phyloP scores from a whole-genome alignment of 1,284 basidiomycete species.

The Ustilago vetiveriae region DNA sequence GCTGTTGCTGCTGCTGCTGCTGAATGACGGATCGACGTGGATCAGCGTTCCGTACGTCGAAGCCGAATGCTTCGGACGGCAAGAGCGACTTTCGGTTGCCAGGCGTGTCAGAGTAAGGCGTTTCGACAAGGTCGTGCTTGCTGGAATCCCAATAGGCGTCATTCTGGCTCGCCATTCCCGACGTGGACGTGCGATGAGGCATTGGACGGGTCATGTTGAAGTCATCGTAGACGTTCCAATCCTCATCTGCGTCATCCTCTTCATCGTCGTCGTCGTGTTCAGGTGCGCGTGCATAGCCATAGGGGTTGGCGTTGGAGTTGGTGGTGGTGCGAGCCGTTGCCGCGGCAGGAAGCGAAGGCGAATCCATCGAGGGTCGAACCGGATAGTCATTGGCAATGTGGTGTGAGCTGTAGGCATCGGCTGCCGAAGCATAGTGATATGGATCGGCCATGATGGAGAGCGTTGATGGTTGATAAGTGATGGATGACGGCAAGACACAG shows the following conservation, averaged over 20 bases:
- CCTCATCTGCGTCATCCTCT: constrained; percentile 47
- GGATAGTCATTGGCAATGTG: constrained; percentile 22
- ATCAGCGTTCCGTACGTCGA: constrained; percentile 56
- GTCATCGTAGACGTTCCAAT: constrained; percentile 64
- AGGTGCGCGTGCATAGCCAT: constrained; percentile 30
- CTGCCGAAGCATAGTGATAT: constrained; percentile 36
- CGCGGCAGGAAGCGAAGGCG: constrained; percentile 10
- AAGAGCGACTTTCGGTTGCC: constrained; percentile 44
- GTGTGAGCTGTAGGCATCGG: constrained; percentile 33
- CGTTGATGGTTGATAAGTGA: constrained; percentile 3
- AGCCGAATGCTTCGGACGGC: constrained; percentile 53
- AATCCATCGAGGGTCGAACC: constrained; percentile 26
- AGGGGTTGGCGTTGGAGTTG: constrained; percentile 36
- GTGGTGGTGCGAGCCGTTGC: constrained; percentile 20
- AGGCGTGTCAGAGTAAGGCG: constrained; percentile 22
- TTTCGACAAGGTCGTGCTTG: constrained; percentile 28
- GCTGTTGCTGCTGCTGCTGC: neutral
- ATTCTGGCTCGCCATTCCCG: constrained; percentile 15
- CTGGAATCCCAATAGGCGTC: constrained; percentile 40
- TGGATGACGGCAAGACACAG: too few species aligned
- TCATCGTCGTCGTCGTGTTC: constrained; percentile 41
- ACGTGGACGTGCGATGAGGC: constrained; percentile 29
- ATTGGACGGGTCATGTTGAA: constrained; percentile 58
- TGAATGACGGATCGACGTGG: constrained; percentile 44
- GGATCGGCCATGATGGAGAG: constrained; percentile 21